Evolutionary conservation across 2,329 filamentous ascomycete genomes (phyloP).

Genomic region (Clonostachys rhizophaga): DNA sequence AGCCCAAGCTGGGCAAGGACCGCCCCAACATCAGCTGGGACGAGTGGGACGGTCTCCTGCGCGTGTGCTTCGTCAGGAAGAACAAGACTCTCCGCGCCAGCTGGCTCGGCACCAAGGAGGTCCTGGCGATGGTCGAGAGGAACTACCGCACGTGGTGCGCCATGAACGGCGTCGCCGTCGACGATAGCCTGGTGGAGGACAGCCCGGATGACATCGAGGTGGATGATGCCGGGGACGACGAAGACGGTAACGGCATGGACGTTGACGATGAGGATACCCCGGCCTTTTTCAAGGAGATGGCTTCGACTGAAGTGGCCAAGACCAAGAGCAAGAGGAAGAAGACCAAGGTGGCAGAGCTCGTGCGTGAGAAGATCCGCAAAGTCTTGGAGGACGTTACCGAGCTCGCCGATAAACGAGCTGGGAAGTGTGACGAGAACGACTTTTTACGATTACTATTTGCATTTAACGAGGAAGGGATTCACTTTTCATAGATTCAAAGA

Average conservation of each 20-base stretch:
- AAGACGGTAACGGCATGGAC: constrained; percentile 45
- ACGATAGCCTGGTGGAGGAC: constrained; percentile 56
- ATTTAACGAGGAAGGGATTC: constrained; percentile 90
- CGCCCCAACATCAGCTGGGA: constrained; percentile 87
- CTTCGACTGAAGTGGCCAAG: constrained; percentile 36
- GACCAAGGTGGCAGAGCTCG: constrained; percentile 73
- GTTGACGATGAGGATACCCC: constrained; percentile 62
- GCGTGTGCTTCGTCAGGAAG: constrained; percentile 69
- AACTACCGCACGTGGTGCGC: constrained; percentile 92
- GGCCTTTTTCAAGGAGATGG: constrained; percentile 72
- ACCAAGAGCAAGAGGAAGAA: constrained; percentile 69
- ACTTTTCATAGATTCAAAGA: constrained; percentile 66
- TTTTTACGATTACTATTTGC: constrained; percentile 76
- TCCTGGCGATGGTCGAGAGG: constrained; percentile 74
- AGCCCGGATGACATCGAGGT: constrained; percentile 30
- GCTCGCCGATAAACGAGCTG: constrained; percentile 74
- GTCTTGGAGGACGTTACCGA: constrained; percentile 79
- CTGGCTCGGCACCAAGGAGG: constrained; percentile 75
- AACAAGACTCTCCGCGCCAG: constrained; percentile 84
- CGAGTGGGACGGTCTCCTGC: constrained; percentile 88
- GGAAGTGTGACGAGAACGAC: constrained; percentile 89
- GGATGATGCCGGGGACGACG: constrained; percentile 35
- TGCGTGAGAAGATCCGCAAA: constrained; percentile 82
- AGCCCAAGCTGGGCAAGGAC: constrained; percentile 73
- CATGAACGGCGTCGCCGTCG: constrained; percentile 74